These are phyloP conservation scores for Talaromyces pinophilus DNA, from an alignment of 2,329 filamentous ascomycete species.

Conservation along the genomic window DNA sequence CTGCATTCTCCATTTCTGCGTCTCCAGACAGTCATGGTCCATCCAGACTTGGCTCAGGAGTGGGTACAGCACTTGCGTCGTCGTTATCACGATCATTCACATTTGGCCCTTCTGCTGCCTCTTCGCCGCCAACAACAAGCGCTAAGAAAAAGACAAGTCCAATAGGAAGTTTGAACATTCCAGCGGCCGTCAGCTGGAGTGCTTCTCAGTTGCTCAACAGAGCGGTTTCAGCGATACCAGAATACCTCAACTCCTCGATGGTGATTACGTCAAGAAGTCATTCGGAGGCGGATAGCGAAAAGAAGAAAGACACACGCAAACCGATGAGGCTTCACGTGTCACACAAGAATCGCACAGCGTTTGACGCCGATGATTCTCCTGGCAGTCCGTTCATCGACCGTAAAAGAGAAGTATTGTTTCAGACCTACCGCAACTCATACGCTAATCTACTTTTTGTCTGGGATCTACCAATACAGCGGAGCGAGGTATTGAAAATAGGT, in stretches of 20 bases:
- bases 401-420: slow-evolving; percentile 50
- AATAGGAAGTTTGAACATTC: slow-evolving; percentile 38
- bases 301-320: slow-evolving; percentile 32
- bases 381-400: slow-evolving; percentile 54
- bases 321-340: slow-evolving; percentile 47
- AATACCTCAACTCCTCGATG: slow-evolving; percentile 35
- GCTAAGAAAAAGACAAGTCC: slow-evolving; percentile 43
- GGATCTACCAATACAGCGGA: slow-evolving; percentile 56
- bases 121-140: slow-evolving; percentile 40
- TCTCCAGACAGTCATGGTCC: slow-evolving; percentile 46
- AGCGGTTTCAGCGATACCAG: slow-evolving; percentile 32
- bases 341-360: slow-evolving; percentile 59
- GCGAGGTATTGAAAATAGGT: slow-evolving; percentile 61
- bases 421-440: slow-evolving; percentile 58
- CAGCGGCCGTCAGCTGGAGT: slow-evolving; percentile 34
- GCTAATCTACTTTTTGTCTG: slow-evolving; percentile 61
- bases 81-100: slow-evolving; percentile 50
- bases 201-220: slow-evolving; percentile 29
- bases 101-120: slow-evolving; percentile 46
- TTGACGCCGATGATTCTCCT: slow-evolving; percentile 54
- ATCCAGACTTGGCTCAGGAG: slow-evolving; percentile 42
- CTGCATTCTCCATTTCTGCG: slow-evolving; percentile 44
- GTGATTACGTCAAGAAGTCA: slow-evolving; percentile 34
- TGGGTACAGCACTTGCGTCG: slow-evolving; percentile 47
- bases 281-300: slow-evolving; percentile 45